Evolutionary conservation across 306 rosid genomes (phyloP).

Genomic region (Phaseolus lunatus): DNA sequence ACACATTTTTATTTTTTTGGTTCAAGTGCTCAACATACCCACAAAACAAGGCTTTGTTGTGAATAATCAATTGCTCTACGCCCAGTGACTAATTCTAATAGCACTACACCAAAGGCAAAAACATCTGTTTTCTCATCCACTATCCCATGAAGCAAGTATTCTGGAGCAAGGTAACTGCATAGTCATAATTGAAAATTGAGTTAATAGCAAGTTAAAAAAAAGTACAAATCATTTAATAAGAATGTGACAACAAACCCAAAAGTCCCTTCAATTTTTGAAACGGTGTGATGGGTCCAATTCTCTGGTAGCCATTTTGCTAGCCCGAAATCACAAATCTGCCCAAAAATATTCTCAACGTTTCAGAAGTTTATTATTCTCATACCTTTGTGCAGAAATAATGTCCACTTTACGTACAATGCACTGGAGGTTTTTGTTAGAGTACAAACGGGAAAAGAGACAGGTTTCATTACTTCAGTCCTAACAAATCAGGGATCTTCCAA

Average conservation of each 20-base stretch:
- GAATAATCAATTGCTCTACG: conserved; percentile 87
- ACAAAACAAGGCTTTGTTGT: conserved; percentile 83
- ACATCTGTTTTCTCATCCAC: conserved; percentile 93
- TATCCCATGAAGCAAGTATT: conserved; percentile 84
- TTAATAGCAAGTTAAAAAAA: background rate
- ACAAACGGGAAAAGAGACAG: conserved; percentile 2
- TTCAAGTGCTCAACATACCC: conserved; percentile 55
- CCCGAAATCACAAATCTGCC: conserved; percentile 89
- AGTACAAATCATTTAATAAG: background rate
- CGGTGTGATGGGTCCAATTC: conserved; percentile 82
- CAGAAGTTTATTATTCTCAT: background rate
- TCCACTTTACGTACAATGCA: conserved; percentile 12
- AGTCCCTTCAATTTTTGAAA: conserved; percentile 85
- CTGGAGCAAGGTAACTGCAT: conserved; percentile 85
- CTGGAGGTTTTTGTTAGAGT: background rate
- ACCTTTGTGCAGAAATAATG: background rate
- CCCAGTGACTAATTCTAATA: conserved; percentile 80
- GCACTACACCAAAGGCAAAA: conserved; percentile 81
- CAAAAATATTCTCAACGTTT: background rate
- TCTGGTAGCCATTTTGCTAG: conserved; percentile 95
- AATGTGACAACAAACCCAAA: conserved; percentile 69
- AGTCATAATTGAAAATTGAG: conserved; percentile 7
- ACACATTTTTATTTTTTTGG: background rate
- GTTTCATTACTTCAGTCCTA: conserved; percentile 11
- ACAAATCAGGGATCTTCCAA: conserved; percentile 24